These are phyloP conservation scores for Xylaria castorea DNA, from an alignment of 495 filamentous ascomycete species.

Conservation along the genomic window DNA sequence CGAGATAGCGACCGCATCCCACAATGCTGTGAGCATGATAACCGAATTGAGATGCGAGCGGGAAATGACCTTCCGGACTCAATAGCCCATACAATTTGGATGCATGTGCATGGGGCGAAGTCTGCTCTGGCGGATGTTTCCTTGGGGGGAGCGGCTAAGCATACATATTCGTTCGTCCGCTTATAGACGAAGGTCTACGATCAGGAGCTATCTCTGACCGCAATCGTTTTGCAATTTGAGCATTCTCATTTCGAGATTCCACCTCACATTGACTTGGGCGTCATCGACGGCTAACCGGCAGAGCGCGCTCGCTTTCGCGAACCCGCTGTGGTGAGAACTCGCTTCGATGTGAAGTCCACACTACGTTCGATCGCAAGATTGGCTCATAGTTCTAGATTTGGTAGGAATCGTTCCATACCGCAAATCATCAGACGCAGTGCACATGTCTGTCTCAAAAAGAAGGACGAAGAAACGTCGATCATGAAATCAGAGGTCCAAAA, in stretches of 20 bases:
- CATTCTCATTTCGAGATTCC: neutral
- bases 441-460: slow-evolving; percentile 16
- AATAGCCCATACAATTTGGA: slow-evolving; percentile 57
- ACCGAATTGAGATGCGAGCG: slow-evolving; percentile 68
- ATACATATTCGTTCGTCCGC: slow-evolving; percentile 49
- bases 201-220: slow-evolving; percentile 14
- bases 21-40: slow-evolving; percentile 61
- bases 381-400: neutral
- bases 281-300: neutral
- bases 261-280: neutral
- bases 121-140: slow-evolving; percentile 8
- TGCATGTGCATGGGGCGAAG: slow-evolving; percentile 74
- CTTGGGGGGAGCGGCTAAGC: slow-evolving; percentile 44
- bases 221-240: neutral
- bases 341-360: neutral
- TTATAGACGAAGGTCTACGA: slow-evolving; percentile 8
- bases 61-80: slow-evolving; percentile 70
- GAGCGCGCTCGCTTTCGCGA: neutral
- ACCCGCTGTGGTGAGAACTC: neutral
- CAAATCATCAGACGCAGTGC: slow-evolving; percentile 5
- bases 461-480: slow-evolving; percentile 24
- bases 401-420: slow-evolving; percentile 3
- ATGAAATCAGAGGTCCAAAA: slow-evolving; percentile 20
- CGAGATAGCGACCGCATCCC: slow-evolving; percentile 66
- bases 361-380: neutral